Evolutionary conservation across 306 rosid species (phyloP).

Genomic region (Medicago ruthenica): DNA sequence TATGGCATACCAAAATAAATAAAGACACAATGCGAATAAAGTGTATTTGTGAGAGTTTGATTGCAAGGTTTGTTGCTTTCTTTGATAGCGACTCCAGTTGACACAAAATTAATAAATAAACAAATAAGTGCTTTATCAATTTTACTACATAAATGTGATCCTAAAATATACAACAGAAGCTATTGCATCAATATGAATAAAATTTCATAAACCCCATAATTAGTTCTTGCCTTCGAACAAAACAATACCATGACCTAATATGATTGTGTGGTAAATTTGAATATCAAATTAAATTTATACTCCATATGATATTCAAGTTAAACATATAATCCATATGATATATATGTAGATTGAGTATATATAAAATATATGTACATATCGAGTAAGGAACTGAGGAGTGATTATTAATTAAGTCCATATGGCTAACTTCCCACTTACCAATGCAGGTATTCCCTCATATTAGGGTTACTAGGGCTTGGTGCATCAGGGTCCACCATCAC

Average conservation of each 20-base stretch:
- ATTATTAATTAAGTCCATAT: neutral
- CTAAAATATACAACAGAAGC: neutral
- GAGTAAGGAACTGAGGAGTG: no score
- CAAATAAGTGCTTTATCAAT: neutral
- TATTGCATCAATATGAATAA: neutral
- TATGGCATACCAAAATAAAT: no score
- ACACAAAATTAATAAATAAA: neutral
- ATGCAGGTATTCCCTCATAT: constrained; percentile 45
- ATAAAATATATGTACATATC: no score
- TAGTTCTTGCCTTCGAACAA: neutral
- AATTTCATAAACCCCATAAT: neutral
- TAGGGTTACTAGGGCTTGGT: constrained; percentile 49
- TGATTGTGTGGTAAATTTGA: neutral
- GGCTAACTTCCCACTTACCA: constrained; percentile 21
- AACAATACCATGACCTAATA: neutral
- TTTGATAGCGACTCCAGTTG: neutral
- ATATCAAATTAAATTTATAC: neutral
- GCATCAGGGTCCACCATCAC: constrained; percentile 52
- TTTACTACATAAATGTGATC: neutral
- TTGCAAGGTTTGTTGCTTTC: neutral
- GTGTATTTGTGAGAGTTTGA: neutral
- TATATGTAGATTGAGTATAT: no score
- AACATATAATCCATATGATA: neutral
- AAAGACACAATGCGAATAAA: no score
- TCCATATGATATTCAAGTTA: neutral